These are phyloP conservation scores for Monilinia aucupariae DNA, from an alignment of 2,329 filamentous ascomycete species.

Conservation along the genomic window DNA sequence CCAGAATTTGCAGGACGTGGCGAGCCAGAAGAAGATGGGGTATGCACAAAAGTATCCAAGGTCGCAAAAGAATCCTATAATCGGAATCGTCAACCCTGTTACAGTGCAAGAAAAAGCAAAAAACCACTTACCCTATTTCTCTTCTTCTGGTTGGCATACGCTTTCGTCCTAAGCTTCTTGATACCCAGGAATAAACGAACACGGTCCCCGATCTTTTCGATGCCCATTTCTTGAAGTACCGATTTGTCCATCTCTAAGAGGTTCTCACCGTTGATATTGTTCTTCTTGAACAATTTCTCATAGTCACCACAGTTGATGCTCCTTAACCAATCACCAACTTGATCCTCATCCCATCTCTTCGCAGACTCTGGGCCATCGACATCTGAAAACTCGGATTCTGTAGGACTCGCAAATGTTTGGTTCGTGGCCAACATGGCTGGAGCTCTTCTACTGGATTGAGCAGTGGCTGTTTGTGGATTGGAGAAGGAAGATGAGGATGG, in stretches of 20 bases:
- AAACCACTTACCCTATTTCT: slow-evolving; percentile 67
- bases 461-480: slow-evolving; percentile 45
- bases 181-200: slow-evolving; percentile 84
- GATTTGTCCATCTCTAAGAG: slow-evolving; percentile 95
- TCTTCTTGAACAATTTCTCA: slow-evolving; percentile 79
- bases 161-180: slow-evolving; percentile 73
- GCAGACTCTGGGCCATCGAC: slow-evolving; percentile 69
- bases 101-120: neutral
- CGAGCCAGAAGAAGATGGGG: slow-evolving; percentile 58
- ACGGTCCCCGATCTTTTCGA: slow-evolving; percentile 94
- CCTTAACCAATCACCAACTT: slow-evolving; percentile 83
- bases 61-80: slow-evolving; percentile 74
- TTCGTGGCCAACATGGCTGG: slow-evolving; percentile 45
- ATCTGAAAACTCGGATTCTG: slow-evolving; percentile 89
- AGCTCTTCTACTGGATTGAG: slow-evolving; percentile 49
- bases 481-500: slow-evolving; percentile 43
- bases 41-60: slow-evolving; percentile 57
- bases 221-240: slow-evolving; percentile 93
- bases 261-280: slow-evolving; percentile 97
- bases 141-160: slow-evolving; percentile 72
- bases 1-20: slow-evolving; percentile 55
- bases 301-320: slow-evolving; percentile 93
- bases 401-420: slow-evolving; percentile 67
- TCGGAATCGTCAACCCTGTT: slow-evolving; percentile 22
- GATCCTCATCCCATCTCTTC: slow-evolving; percentile 85